Evolutionary conservation across 78 protist species (phyloP).

Genomic region (Emiliania huxleyi): DNA sequence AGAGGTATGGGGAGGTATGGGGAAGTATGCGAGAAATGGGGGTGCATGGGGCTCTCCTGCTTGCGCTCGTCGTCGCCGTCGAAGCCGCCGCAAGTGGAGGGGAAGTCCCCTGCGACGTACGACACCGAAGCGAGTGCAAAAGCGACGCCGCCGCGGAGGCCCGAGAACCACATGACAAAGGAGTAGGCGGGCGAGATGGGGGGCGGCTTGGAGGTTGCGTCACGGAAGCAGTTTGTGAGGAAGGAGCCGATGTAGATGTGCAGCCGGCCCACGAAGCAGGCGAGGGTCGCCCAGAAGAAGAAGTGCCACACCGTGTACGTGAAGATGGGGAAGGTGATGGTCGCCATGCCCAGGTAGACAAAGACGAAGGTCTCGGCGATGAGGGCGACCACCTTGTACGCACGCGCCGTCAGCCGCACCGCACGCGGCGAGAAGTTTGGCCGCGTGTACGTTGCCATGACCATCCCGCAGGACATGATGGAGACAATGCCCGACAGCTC

Average conservation of each 20-base stretch:
- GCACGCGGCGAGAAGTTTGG: background rate
- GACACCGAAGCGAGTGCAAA: background rate
- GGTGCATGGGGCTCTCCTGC: background rate
- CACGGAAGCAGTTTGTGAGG: background rate
- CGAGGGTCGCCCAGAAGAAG: background rate
- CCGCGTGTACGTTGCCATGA: slow-evolving; percentile 40
- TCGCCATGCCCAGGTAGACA: slow-evolving; percentile 30
- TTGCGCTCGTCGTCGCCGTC: background rate
- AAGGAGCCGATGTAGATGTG: slow-evolving; percentile 4
- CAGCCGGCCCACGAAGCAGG: background rate
- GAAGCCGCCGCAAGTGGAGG: background rate
- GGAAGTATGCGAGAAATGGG: too few relatives aligned
- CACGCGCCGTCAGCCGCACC: background rate
- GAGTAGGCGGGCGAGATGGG: background rate
- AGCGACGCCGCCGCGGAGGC: slow-evolving; percentile 30
- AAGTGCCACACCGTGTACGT: background rate
- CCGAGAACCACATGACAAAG: slow-evolving; percentile 28
- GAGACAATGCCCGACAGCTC: slow-evolving; percentile 41
- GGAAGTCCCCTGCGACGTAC: background rate
- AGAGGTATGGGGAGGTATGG: too few relatives aligned
- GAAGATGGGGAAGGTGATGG: slow-evolving; percentile 7
- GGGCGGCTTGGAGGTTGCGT: background rate
- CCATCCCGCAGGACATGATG: slow-evolving; percentile 36
- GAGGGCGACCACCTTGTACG: background rate
- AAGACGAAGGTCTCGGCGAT: slow-evolving; percentile 16